phyloP scores from a whole-genome alignment of 2,329 filamentous ascomycete species.

The Aureobasidium sp. region DNA sequence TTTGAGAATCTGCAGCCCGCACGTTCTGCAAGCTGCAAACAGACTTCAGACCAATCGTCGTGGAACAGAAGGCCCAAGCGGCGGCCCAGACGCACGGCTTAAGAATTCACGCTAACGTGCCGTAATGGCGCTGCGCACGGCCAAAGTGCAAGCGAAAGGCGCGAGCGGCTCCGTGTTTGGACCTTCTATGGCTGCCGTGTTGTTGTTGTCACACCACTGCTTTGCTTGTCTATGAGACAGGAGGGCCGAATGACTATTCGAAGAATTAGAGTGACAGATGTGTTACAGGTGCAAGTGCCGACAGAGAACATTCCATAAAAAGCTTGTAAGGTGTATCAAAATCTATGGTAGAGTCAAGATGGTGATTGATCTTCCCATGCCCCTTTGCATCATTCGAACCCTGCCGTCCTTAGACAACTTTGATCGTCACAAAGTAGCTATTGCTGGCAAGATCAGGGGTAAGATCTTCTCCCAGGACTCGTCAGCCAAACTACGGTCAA shows the following conservation, averaged over 20 bases:
- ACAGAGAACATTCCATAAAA: background rate
- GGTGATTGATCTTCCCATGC: background rate
- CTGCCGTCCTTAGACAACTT: background rate
- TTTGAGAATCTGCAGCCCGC: background rate
- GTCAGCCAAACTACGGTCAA: constrained; percentile 1
- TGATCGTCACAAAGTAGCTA: constrained; percentile 1
- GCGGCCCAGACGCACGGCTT: background rate
- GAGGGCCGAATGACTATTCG: background rate
- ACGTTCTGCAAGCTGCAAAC: background rate
- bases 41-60: background rate
- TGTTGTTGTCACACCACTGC: background rate
- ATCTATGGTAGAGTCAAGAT: no score
- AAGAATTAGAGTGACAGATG: background rate
- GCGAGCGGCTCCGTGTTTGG: background rate
- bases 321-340: background rate
- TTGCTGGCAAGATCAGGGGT: background rate
- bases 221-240: background rate
- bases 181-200: background rate
- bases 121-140: background rate
- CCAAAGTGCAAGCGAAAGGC: constrained; percentile 6
- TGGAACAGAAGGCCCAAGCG: constrained; percentile 9
- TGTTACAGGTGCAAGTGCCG: constrained; percentile 7
- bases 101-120: background rate
- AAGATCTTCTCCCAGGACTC: background rate
- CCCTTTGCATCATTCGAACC: background rate